A percentile compares a stretch with the other conserved stretches of the same genome.
Conservation (phyloP, 371 early-diverging fungal species). For the Lichtheimia ramosa region DNA sequence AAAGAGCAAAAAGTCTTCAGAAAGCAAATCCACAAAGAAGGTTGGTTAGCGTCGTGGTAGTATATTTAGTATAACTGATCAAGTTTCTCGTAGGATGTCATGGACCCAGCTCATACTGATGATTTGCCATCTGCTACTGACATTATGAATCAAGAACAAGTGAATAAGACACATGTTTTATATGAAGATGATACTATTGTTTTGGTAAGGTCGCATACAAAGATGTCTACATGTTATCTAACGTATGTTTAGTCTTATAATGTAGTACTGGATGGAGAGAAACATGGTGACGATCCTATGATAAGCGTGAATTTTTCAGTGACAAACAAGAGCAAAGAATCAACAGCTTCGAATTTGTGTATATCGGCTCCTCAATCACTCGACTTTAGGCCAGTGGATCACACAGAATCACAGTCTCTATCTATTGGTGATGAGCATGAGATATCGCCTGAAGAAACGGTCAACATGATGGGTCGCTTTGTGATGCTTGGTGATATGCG, state of each 20-base stretch:
- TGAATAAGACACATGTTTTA: background rate
- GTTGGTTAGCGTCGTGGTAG: conserved; percentile 1
- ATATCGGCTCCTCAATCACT: conserved; percentile 37
- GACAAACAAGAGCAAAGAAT: conserved; percentile 11
- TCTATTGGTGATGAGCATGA: conserved; percentile 39
- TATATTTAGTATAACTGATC: no score
- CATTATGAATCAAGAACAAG: no score
- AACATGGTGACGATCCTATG: conserved; percentile 2
- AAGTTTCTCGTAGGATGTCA: no score
- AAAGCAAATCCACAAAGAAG: conserved; percentile 8
- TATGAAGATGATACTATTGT: conserved; percentile 15
- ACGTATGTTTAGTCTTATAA: no score
- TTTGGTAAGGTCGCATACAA: background rate
- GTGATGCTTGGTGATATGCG: conserved; percentile 34
- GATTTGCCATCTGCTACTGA: no score
- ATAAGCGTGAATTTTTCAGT: conserved; percentile 3
- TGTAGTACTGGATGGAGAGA: background rate
- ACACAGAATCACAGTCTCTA: conserved; percentile 18
- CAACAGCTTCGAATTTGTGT: conserved; percentile 28
- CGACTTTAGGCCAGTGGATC: conserved; percentile 25
- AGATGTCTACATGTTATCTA: no score
- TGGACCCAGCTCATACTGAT: no score
- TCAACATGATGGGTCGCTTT: conserved; percentile 29
- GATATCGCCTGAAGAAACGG: conserved; percentile 30
- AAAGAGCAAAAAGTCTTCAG: conserved; percentile 10